Base-by-base conservation (phyloP, 495 filamentous ascomycete species). In the Pyrenula aspistea region DNA sequence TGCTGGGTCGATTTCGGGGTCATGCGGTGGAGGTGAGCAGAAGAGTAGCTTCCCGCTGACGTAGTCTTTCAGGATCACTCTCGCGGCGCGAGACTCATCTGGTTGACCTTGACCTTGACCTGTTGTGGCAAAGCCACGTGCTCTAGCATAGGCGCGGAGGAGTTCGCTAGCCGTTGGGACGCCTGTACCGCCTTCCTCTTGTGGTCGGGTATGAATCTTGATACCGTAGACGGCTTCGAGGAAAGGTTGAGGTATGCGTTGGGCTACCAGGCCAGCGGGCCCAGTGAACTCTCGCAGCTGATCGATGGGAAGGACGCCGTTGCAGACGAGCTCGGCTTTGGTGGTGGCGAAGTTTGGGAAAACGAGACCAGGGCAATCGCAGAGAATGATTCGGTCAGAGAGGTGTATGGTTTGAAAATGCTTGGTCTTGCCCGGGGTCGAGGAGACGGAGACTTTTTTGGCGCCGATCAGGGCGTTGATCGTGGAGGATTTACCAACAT, bases 381-480 rank as follows among this genome's bases (percentile, higher is more conserved):
- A 97, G 21, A 99, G 79, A 61, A 96, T 81, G 60, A 97, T 88
- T 59, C 83, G 79, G 15, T 91, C 85, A 59, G 87, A 91, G 52
- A 97, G 79, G 68, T 95, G 92, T 60, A 99, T 90, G 19, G 94
- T 99, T 68, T 99, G 94, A 74, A 99, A 99, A 65, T 99, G 94
- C 73, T 99, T 99, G 10, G 94, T 99, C 71, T 97, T 99, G 57
- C 94, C 94, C 3, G 94, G 94, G 1, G 94, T 99, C 24, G 92
- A 84, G 47, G 94, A 97, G 48, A 99, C 94, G 1, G 92, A 96
- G 2, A 99, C 94, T 72, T 97, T 97, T 78, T 96, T 97, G 55
- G 94, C 86, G 54, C 94, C 94, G 57, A 96, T 88, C 48, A 99
- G 82, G 12, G 94, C 92, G 73, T 99, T 99, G 77, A 99, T 97